These are phyloP conservation scores for Talaromyces trachyspermus DNA, from an alignment of 495 filamentous ascomycete species.

Conservation along the genomic window DNA sequence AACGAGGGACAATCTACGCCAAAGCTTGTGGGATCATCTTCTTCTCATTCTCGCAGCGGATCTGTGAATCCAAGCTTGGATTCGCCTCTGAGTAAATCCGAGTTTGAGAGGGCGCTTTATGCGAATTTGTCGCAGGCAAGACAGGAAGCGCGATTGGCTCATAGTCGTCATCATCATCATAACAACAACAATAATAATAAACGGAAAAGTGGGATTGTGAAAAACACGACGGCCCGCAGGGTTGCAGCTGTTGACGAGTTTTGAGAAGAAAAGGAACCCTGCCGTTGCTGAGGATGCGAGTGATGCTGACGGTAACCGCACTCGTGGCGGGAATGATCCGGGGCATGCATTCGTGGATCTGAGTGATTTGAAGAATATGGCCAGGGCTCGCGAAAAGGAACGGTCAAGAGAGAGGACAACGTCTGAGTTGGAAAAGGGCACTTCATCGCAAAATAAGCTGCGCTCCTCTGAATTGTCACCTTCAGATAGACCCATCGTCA, in stretches of 20 bases:
- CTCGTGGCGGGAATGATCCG: slow-evolving; percentile 3
- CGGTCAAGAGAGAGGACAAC: slow-evolving; percentile 19
- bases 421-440: background rate
- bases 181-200: too few species aligned
- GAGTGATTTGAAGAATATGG: slow-evolving; percentile 34
- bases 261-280: slow-evolving; percentile 21
- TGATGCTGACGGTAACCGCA: background rate
- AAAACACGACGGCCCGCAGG: slow-evolving; percentile 48
- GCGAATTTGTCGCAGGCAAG: background rate
- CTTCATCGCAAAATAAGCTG: slow-evolving; percentile 15
- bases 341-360: slow-evolving; percentile 26
- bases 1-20: background rate
- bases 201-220: slow-evolving; percentile 16
- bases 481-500: slow-evolving; percentile 66
- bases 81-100: background rate
- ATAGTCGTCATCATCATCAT: too few species aligned
- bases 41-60: background rate
- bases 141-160: too few species aligned
- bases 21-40: background rate
- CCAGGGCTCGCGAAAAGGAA: slow-evolving; percentile 30
- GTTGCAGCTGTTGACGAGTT: slow-evolving; percentile 57
- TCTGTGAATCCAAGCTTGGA: background rate
- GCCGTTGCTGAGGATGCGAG: slow-evolving; percentile 6
- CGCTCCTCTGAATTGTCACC: slow-evolving; percentile 58
- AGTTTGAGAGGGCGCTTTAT: background rate